Conservation (phyloP, 148 eudicot genomes). For the Diospyros kaki region DNA sequence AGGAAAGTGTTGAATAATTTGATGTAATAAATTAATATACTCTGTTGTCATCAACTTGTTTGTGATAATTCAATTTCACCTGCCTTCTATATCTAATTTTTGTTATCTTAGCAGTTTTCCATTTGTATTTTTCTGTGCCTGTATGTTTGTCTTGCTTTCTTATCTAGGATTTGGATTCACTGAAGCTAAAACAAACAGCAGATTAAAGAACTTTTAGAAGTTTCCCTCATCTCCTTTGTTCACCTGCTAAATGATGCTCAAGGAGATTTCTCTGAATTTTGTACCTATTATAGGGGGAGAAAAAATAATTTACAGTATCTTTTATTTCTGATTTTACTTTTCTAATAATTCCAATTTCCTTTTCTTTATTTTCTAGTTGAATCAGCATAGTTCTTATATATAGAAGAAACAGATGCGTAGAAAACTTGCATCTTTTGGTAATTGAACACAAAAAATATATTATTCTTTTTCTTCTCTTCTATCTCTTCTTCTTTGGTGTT, state of each 20-base stretch:
- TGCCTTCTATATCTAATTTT: neutral
- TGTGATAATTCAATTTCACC: constrained; percentile 2
- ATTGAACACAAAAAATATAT: too few species aligned
- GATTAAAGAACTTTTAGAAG: neutral
- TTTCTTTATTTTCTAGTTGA: too few species aligned
- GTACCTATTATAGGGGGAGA: too few species aligned
- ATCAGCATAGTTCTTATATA: too few species aligned
- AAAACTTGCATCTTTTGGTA: too few species aligned
- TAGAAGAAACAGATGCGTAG: too few species aligned
- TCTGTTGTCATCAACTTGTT: neutral
- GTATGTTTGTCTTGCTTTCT: constrained; percentile 13
- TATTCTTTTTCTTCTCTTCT: too few species aligned
- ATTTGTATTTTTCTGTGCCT: neutral
- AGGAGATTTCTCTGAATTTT: neutral
- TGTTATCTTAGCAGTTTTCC: neutral
- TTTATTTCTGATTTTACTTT: too few species aligned
- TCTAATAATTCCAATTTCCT: too few species aligned
- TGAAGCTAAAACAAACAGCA: neutral
- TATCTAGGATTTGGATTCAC: neutral
- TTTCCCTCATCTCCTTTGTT: neutral
- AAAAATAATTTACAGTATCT: too few species aligned
- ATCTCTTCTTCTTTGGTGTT: too few species aligned
- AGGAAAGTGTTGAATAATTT: constrained; percentile 34
- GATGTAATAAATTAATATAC: neutral
- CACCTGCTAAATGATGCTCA: neutral